A percentile compares a stretch with the other conserved stretches of the same genome.
phyloP scores from a whole-genome alignment of 305 asterid species.

The Fraxinus nigra region DNA sequence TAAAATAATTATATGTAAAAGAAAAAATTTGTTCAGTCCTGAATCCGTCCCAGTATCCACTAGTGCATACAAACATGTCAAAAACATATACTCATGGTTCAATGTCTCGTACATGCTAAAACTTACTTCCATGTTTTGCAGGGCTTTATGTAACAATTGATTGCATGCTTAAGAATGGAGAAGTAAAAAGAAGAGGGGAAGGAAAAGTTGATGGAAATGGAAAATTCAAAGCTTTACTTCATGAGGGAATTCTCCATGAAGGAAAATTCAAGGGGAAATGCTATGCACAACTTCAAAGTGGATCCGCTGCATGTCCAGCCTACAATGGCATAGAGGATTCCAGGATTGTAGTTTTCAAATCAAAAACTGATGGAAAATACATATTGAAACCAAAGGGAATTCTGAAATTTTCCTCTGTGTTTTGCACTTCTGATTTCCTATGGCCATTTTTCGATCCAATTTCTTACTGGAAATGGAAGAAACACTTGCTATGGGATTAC shows the following conservation, averaged over 20 bases:
- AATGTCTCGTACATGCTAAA: not conserved
- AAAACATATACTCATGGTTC: too few species aligned
- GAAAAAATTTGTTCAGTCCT: too few species aligned
- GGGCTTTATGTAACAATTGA: slow-evolving; percentile 56
- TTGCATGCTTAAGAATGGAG: slow-evolving; percentile 51
- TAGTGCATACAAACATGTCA: too few species aligned
- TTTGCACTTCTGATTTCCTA: slow-evolving; percentile 64
- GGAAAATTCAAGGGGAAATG: slow-evolving; percentile 55
- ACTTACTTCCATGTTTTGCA: slow-evolving; percentile 12
- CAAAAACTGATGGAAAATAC: slow-evolving; percentile 29
- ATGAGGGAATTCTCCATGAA: slow-evolving; percentile 31
- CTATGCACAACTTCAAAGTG: slow-evolving; percentile 72
- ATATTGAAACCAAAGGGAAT: slow-evolving; percentile 38
- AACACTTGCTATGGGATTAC: slow-evolving; percentile 27
- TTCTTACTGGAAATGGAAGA: not conserved
- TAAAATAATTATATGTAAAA: too few species aligned
- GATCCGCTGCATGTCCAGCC: slow-evolving; percentile 64
- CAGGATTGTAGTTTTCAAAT: slow-evolving; percentile 39
- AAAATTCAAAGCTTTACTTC: slow-evolving; percentile 51
- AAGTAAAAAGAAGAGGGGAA: slow-evolving; percentile 35
- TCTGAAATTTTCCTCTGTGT: slow-evolving; percentile 53
- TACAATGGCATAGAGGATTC: slow-evolving; percentile 47
- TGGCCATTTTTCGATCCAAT: slow-evolving; percentile 44
- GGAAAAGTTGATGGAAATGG: slow-evolving; percentile 51
- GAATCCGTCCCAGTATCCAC: too few species aligned